Evolutionary conservation across 2,329 filamentous ascomycete genomes (phyloP), one percentile per base, ranked within the genome.

Genomic region (Ceratocystis harringtonii): DNA sequence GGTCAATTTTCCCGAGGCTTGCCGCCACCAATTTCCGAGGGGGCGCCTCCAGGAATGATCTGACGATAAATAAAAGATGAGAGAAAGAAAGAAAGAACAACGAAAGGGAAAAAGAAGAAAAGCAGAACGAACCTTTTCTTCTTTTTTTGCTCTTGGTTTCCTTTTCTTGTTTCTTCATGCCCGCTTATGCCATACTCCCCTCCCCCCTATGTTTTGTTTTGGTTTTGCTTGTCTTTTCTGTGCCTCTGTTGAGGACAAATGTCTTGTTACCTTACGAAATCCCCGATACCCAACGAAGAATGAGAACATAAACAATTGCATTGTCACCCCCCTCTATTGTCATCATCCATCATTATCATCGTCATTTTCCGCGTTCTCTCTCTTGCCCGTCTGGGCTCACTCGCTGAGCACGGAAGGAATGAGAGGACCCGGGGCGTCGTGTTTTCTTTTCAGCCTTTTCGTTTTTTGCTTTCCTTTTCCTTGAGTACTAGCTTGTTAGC

Each of bases 271-370:
- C 52, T 68, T 44, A 61, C 55, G 55, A 57, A 65, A 52, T 32
- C 62, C 36, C 62, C 58, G 44, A 65, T 68, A 65, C 64, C 67
- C 64, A 68, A 67, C 62, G 52, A 61, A 63, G 50, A 61, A 63
- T 67, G 36, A 61, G 61, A 62, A 62, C 61, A 62, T 62, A 62
- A 25, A 48, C 43, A 43, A 41, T 17, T 19, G 10, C 41, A 28
- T 30, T 25, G 30, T 30, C 41, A 62, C 41, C 44, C 28, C 36
- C 36, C 36, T 41, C 36, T 41, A 28, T 48, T 25, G 32, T 62
- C 61, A 62, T 62, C 22, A 57, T 30, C 17, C 22, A 12, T 30
- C 22, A 55, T 19, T 5, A 55, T 55, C 50, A 22, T 55, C 44
- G n/a, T 50, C 8, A 15, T 30, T 57, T n/a, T 50, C 45, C 45